Evolutionary conservation across 331 rosid species (phyloP), one percentile per base, ranked within the genome.

Genomic region (Stylosanthes scabra): DNA sequence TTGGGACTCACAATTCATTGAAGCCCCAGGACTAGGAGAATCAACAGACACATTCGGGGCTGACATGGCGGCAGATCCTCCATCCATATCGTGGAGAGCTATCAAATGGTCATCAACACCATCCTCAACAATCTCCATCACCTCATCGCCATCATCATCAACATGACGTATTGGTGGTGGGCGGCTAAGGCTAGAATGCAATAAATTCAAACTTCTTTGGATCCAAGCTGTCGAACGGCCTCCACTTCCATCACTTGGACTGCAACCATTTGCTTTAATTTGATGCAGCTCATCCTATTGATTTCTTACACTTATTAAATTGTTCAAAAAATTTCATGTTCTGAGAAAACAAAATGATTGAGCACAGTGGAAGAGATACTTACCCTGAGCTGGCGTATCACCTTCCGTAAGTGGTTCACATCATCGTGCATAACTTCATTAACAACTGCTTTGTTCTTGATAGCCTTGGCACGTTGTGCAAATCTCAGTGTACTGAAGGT

Each of bases 101-200:
- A 34, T 69, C 42, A 20, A 51, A 58, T 65, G 74, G n/a, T 76
- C 88, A 83, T 90, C 97, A 45, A 90, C 88, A 70, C 88, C 98
- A 77, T 88, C 95, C 83, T 93, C 95, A n/a, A 79, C 95, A 76
- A 93, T 90, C 82, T 93, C 97, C 97, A 93, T 93, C 86, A 87
- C 98, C 74, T 90, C 95, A 76, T 93, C 97, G 52, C 95, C 84
- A 69, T 93, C 98, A 44, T 93, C 88, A 14, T 90, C 97, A 25
- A 83, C 80, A 76, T 45, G 85, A 74, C 84, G 81, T 71, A 87
- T 72, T 56, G 86, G 44, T 47, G 62, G 55, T 2, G 88, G 89
- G 66, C 60, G 66, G 37, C 47, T 77, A 54, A 93, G 83, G 80
- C 84, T 84, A 61, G 88, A 78, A 78, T 69, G 83, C 34, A 93